Base-by-base conservation (phyloP, 306 rosid genomes). In the Vachellia pachyceras region DNA sequence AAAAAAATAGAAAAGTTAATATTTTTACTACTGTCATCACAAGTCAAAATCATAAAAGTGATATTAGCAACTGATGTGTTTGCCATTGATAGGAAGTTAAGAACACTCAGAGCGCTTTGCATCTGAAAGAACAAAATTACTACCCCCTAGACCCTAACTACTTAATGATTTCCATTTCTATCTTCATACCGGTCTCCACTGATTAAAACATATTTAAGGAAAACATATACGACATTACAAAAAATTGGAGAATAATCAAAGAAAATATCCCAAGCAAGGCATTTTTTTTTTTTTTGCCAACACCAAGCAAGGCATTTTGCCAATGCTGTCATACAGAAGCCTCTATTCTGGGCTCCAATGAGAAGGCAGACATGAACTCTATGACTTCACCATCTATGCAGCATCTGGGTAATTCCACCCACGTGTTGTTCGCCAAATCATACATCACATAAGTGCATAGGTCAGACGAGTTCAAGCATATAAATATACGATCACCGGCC, bases 311-410 rank as follows among this genome's bases (percentile, higher is more conserved):
- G 29, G 20, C 66, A 79, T 55, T 67, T 69, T 42, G 57, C 22
- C n/a, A n/a, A n/a, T n/a, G n/a, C n/a, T 70, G 66, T 90, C 89
- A 91, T 5, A 88, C 84, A 73, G 84, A 79, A 78, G 91, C 95
- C 91, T 94, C 98, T 50, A 92, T 90, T 84, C 98, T 89, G 41
- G 98, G 98, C 89, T 94, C 91, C 76, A 94, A 94, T 54, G 97
- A 83, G 79, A 90, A 86, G 47, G 97, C 90, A 82, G 95, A 91
- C 97, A 90, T 86, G 77, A 94, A 94, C 78, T 92, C 93, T 11
- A 85, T 58, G 75, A 88, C 87, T 83, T 86, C 82, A 49, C 98
- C 97, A 78, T 89, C 89, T 46, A 88, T 77, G 84, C 74, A 82
- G 79, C 95, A 94, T 22, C 83, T 89, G 42, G 94, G 95, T 83